Base-by-base conservation (phyloP, 768 basidiomycete species). In the Rhizopogon vesiculosus region DNA sequence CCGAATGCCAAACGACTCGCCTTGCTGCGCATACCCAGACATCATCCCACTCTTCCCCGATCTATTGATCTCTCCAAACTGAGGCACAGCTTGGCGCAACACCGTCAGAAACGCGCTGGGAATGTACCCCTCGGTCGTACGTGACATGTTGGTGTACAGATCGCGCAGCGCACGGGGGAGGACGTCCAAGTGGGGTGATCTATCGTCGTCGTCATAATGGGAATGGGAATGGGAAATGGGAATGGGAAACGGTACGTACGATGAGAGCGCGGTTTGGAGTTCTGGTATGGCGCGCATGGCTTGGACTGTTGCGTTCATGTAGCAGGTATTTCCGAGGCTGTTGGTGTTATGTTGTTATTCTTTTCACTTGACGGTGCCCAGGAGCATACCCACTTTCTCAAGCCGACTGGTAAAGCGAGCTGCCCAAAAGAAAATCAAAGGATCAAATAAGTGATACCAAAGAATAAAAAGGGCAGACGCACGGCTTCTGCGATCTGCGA, bases 291-390 rank as follows among this genome's bases (percentile, higher is more conserved):
- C 85, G 22, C 93, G 89, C 59, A 99, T 80, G n/a, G 90, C 87
- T 74, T 99, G 97, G 1, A 98, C 76, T 2, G 91, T 93, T 1
- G 97, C 85, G 67, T 96, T 98, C 88, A 98, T 93, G 73, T 99
- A 99, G 65, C 96, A 98, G 0, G 95, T 98, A 67, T 98, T 98
- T 38, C 96, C 94, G 39, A 95, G 74, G 64, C 82, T 84, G 59
- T 15, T 22, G 41, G 41, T 55, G 49, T 41, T 9, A 45, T 4
- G 3, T 25, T 25, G 4, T 25, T 4, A 25, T 25, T 25, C 25
- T 25, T 25, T 4, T 25, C 5, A 25, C 25, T 28, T 35, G 19
- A 51, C 10, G 7, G 18, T 19, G 39, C 8, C 22, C 0, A 42
- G 41, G 29, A 15, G 42, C 15, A 2, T 18, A 55, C 80, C 42